phyloP scores from a whole-genome alignment of 73 alveolate genomes.

The Paramecium pentaurelia region DNA sequence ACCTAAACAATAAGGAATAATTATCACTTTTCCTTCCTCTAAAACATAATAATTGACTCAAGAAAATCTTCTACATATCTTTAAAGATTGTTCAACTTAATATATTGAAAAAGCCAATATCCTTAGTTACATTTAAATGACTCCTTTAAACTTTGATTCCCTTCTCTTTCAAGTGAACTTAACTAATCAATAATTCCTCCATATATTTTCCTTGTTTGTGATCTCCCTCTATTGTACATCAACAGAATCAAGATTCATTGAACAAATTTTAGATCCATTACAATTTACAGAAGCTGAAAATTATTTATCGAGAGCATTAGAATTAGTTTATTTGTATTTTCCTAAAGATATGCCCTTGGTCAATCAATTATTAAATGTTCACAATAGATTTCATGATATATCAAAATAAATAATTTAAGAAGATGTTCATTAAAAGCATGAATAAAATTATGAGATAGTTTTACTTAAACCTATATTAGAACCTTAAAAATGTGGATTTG shows the following conservation, averaged over 20 bases:
- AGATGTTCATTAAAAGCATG: background rate
- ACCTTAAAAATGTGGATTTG: slow-evolving; percentile 16
- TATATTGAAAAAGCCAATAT: background rate
- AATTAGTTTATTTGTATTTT: slow-evolving; percentile 27
- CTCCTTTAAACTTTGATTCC: background rate
- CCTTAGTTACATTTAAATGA: background rate
- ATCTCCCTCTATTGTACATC: slow-evolving; percentile 53
- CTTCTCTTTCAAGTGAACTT: background rate
- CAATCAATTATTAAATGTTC: slow-evolving; percentile 47
- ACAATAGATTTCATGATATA: slow-evolving; percentile 50
- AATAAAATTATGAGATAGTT: background rate
- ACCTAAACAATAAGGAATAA: background rate
- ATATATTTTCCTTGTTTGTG: background rate
- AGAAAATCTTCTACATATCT: background rate
- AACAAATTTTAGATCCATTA: background rate
- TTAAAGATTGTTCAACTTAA: background rate
- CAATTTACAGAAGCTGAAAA: slow-evolving; percentile 54
- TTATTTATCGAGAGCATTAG: slow-evolving; percentile 52
- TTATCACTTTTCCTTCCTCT: background rate
- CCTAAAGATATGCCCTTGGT: slow-evolving; percentile 62
- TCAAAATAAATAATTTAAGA: background rate
- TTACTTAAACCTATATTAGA: background rate
- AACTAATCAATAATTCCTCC: background rate
- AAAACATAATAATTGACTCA: background rate
- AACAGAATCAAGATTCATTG: slow-evolving; percentile 58